Percentiles rank a stretch among this genome's conserved stretches.
phyloP scores from a whole-genome alignment of 2,329 filamentous ascomycete species.

The Chaetoscypha palmicola region DNA sequence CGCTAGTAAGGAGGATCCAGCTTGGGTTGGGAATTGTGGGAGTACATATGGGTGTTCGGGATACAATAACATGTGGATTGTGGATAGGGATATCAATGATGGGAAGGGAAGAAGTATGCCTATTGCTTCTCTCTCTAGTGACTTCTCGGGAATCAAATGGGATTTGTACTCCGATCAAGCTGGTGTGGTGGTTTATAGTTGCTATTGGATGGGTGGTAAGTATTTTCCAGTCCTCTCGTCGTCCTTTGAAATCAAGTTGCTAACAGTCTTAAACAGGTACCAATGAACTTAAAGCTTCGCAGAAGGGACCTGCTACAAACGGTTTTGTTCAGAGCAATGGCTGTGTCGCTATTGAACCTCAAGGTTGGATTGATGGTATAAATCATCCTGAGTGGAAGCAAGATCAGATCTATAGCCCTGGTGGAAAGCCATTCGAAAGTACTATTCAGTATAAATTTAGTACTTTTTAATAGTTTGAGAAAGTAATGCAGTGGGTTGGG shows the following conservation, averaged over 20 bases:
- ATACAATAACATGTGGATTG: constrained; percentile 57
- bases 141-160: constrained; percentile 73
- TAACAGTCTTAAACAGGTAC: constrained; percentile 5
- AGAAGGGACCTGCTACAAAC: constrained; percentile 41
- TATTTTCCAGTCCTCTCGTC: background rate
- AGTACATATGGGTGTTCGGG: constrained; percentile 67
- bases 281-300: constrained; percentile 51
- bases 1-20: constrained; percentile 52
- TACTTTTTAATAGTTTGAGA: constrained; percentile 2
- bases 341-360: constrained; percentile 81
- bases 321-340: constrained; percentile 58
- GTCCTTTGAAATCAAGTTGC: background rate
- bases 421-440: constrained; percentile 12
- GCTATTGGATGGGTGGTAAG: constrained; percentile 47
- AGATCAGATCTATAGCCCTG: constrained; percentile 51
- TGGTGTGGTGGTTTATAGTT: constrained; percentile 82
- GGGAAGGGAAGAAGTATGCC: constrained; percentile 34
- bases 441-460: constrained; percentile 16
- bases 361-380: constrained; percentile 90
- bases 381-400: constrained; percentile 85
- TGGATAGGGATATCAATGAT: constrained; percentile 31
- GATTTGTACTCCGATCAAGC: constrained; percentile 77
- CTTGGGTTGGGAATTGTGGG: constrained; percentile 67
- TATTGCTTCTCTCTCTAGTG: constrained; percentile 58
- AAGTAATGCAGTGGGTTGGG: too few relatives aligned